Evolutionary conservation across 2,329 filamentous ascomycete species (phyloP), one percentile per base, ranked within the genome.

Genomic region (Lithohypha guttulata): DNA sequence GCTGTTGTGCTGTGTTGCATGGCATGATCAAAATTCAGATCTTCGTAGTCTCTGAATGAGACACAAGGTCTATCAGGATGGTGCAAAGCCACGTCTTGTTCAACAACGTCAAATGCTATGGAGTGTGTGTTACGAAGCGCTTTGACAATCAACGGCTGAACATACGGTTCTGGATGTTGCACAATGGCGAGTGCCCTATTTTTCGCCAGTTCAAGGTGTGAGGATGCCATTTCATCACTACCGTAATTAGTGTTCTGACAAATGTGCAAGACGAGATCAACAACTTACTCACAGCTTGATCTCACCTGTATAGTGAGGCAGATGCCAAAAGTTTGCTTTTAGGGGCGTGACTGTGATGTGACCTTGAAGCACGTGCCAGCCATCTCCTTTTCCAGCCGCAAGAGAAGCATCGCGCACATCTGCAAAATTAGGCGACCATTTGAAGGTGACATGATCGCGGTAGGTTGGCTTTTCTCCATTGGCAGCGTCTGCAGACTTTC

Each of bases 331-430:
- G 60, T 94, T 95, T 28, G 89, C 87, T 59, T 83, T 84, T 50
- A 96, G 61, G 10, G 89, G 84, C 3, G 91, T 95, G 41, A 98
- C 77, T 60, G 84, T 91, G 9, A 89, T 93, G 59, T 81, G 77
- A 19, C 85, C 84, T 57, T 93, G 79, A 57, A 82, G 81, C 17
- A 98, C 84, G 23, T 80, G 80, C 85, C 89, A 95, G 4, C 89
- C 91, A 61, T 98, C 91, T 3, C 86, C 86, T 3, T 84, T 82
- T 21, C 69, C 67, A 26, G 80, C 77, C 48, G 81, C 74, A 51
- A 86, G 77, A n/a, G 95, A 86, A 50, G 82, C 87, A 56, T 81
- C 75, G 59, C 85, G 85, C 2, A 96, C 85, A 59, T 93, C 87
- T 22, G 75, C 70, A 60, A 96, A 91, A 47, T 75, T 76, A 2